Conservation (phyloP, 2,329 filamentous ascomycete species). For the Exophiala sideris region DNA sequence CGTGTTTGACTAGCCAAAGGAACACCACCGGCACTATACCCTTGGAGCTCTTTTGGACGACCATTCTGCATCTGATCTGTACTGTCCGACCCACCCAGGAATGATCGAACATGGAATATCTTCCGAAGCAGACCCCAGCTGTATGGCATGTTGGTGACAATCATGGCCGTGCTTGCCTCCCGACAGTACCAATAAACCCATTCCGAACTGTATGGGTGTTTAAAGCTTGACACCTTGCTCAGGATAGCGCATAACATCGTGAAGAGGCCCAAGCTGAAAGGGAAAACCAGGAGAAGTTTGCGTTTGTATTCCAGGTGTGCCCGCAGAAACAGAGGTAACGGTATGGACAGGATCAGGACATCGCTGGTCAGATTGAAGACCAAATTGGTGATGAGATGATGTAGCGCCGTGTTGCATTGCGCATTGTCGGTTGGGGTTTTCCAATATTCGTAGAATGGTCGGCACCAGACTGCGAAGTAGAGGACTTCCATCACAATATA, state of each 20-base stretch:
- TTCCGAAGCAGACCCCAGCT: conserved; percentile 57
- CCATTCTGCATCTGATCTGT: conserved; percentile 15
- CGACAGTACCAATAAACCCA: conserved; percentile 62
- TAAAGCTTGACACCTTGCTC: conserved; percentile 62
- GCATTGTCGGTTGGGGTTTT: conserved; percentile 43
- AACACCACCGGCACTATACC: conserved; percentile 15
- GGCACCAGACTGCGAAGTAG: conserved; percentile 55
- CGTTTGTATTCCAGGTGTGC: conserved; percentile 41
- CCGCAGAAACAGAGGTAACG: conserved; percentile 45
- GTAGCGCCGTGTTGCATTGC: conserved; percentile 47
- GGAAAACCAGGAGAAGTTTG: conserved; percentile 52
- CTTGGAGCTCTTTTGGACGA: conserved; percentile 10
- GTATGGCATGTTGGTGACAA: conserved; percentile 60
- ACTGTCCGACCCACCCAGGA: conserved; percentile 27
- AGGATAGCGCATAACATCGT: conserved; percentile 57
- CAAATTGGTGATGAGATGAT: conserved; percentile 48
- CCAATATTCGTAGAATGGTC: conserved; percentile 53
- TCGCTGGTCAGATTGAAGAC: conserved; percentile 50
- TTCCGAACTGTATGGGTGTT: conserved; percentile 51
- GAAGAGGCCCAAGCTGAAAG: conserved; percentile 57
- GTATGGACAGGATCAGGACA: conserved; percentile 45
- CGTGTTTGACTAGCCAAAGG: conserved; percentile 6
- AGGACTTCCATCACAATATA: conserved; percentile 51
- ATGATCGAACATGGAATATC: conserved; percentile 38
- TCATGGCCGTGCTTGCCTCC: conserved; percentile 57